Conservation (phyloP, 2,329 filamentous ascomycete species). For the Seiridium cupressi region DNA sequence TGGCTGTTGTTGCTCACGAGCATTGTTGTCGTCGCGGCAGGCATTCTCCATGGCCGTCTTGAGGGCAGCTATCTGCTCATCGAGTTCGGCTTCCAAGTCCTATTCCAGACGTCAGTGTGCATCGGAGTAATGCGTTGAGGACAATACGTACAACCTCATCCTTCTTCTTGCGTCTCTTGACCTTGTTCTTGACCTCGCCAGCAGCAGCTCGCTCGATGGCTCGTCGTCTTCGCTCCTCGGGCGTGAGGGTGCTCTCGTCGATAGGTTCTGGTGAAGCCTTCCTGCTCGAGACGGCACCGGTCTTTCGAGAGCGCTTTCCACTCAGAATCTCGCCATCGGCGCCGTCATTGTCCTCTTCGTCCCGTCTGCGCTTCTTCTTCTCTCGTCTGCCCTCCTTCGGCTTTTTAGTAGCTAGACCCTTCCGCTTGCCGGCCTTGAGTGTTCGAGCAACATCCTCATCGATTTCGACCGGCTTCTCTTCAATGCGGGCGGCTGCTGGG, state of each 20-base stretch:
- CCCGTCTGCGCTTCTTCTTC: constrained; percentile 58
- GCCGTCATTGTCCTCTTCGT: constrained; percentile 50
- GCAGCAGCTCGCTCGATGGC: constrained; percentile 87
- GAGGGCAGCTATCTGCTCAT: constrained; percentile 84
- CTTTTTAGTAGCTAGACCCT: constrained; percentile 67
- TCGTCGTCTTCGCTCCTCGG: constrained; percentile 79
- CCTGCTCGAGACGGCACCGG: constrained; percentile 38
- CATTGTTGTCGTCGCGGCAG: constrained; percentile 80
- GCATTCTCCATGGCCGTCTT: constrained; percentile 89
- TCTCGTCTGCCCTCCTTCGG: constrained; percentile 71
- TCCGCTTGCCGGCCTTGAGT: constrained; percentile 63
- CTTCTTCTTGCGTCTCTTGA: constrained; percentile 73
- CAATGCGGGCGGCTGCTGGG: constrained; percentile 59
- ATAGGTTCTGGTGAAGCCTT: constrained; percentile 59
- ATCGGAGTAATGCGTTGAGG: constrained; percentile 1
- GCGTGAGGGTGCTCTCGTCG: constrained; percentile 75
- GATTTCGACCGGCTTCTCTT: constrained; percentile 64
- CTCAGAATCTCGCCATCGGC: constrained; percentile 41
- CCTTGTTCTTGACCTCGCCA: constrained; percentile 79
- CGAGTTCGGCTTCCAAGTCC: constrained; percentile 88
- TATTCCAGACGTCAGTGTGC: constrained; percentile 34
- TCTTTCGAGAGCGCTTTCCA: constrained; percentile 47
- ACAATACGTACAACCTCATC: constrained; percentile 72
- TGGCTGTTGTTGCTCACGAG: constrained; percentile 74
- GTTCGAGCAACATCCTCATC: constrained; percentile 65